Percentiles rank a stretch among this genome's conserved stretches.
These are phyloP conservation scores for Boletus semigastroideus DNA, from an alignment of 1,284 basidiomycete genomes.

Conservation along the genomic window DNA sequence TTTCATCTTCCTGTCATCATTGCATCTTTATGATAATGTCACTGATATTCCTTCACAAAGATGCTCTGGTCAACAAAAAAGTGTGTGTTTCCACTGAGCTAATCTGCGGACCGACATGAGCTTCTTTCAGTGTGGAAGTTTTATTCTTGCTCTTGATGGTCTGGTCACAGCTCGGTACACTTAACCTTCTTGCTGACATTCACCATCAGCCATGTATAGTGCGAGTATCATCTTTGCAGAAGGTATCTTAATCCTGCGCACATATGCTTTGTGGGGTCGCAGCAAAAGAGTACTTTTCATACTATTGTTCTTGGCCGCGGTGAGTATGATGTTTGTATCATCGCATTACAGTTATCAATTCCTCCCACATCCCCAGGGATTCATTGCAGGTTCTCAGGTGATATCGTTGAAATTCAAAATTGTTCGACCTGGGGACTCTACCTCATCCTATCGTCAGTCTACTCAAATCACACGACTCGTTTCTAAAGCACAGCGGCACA, in stretches of 20 bases:
- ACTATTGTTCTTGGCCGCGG: conserved; percentile 21
- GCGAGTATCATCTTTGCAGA: conserved; percentile 24
- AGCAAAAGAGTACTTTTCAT: conserved; percentile 19
- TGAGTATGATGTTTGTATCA: conserved; percentile 7
- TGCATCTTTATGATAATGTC: too few species aligned
- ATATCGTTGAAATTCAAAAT: conserved; percentile 10
- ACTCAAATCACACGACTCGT: not conserved
- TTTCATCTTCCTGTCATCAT: not conserved
- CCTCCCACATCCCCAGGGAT: conserved; percentile 7
- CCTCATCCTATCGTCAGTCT: conserved; percentile 24
- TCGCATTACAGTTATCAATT: not conserved
- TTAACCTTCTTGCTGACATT: not conserved
- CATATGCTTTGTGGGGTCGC: conserved; percentile 28
- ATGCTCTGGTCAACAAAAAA: not conserved
- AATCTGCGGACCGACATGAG: not conserved
- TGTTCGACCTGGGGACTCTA: conserved; percentile 18
- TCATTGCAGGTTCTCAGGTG: conserved; percentile 17
- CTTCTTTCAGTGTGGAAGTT: conserved; percentile 19
- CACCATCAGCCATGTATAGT: conserved; percentile 17
- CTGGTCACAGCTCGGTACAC: not conserved
- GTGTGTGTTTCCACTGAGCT: conserved; percentile 7
- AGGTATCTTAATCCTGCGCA: conserved; percentile 27
- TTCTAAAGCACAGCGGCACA: conserved; percentile 2
- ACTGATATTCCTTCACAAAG: conserved; percentile 11
- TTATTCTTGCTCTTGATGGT: conserved; percentile 21